Evolutionary conservation across 1,139 yeast genomes (phyloP), one percentile per base, ranked within the genome.

Genomic region (Keqinozyma sinolaborantium): DNA sequence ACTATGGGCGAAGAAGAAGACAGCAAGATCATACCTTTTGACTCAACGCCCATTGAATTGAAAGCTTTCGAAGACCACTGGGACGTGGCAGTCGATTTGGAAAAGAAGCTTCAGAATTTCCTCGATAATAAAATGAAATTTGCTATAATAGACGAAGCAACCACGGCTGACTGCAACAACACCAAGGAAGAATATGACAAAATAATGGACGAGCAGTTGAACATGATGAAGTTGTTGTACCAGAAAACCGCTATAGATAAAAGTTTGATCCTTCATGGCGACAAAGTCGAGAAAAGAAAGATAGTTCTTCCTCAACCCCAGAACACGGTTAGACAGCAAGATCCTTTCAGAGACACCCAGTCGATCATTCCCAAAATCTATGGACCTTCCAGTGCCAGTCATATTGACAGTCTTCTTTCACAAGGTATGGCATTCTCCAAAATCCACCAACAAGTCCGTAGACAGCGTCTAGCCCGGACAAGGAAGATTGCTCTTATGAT

Each of bases 361-460:
- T 52, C 62, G 3, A 58, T 72, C 51, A 45, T 57, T 26, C 65
- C 76, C 21, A 58, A 63, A 35, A 44, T 58, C 3, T 70, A 61
- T 34, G 73, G 72, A n/a, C 48, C 61, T 1, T 57, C 70, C 25
- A 64, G 70, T 25, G 64, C 71, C 9, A 74, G 88, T 0, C 82
- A 77, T 48, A 74, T 73, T 29, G 96, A 90, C 47, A 81, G 84
- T 54, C 60, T 94, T 25, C 54, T 86, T 0, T 70, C 79, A 1
- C 98, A 92, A 42, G 95, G 94, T 2, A 55, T 79, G 23, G 70
- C 79, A 29, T 77, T 87, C 48, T 74, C 95, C 5, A 82, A 78
- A 44, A 60, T 86, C 6, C 79, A 87, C 44, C 77, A 75, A 35
- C 92, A 83, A 40, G 71, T 76, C 38, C 71, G 87, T 32, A 77